These are phyloP conservation scores for Murraya koenigii DNA, from an alignment of 345 rosid species.

Conservation along the genomic window DNA sequence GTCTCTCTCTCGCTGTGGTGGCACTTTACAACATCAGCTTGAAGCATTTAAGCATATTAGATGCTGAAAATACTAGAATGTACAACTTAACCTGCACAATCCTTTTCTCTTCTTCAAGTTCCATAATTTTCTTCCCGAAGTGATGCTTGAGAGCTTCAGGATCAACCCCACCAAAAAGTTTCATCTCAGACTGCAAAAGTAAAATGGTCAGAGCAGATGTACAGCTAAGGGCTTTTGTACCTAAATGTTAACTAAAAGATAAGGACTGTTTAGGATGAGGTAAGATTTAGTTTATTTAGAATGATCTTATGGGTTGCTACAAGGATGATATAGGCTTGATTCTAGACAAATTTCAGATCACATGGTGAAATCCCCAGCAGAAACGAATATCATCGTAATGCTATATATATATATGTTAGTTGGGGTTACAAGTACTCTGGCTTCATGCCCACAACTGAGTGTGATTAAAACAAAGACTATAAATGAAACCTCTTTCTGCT, in stretches of 20 bases:
- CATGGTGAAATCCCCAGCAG: not conserved
- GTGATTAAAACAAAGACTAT: not conserved
- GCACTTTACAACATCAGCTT: conserved; percentile 16
- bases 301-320: not conserved
- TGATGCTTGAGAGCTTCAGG: conserved; percentile 64
- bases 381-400: not conserved
- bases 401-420: not conserved
- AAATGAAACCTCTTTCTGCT: conserved; percentile 81
- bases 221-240: not conserved
- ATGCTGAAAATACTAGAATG: conserved; percentile 14
- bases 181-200: conserved; percentile 65
- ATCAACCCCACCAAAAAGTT: conserved; percentile 49
- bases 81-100: conserved; percentile 39
- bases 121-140: conserved; percentile 69
- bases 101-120: conserved; percentile 76
- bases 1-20: conserved; percentile 67
- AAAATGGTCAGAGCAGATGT: not conserved
- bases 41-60: conserved; percentile 1
- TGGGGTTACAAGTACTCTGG: not conserved
- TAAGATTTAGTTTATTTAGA: too few species aligned
- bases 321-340: not conserved
- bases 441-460: conserved; percentile 9
- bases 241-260: not conserved
- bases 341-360: not conserved
- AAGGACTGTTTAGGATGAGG: not conserved